Evolutionary conservation across 495 filamentous ascomycete genomes (phyloP).

Genomic region (Penicillium tannophilum): DNA sequence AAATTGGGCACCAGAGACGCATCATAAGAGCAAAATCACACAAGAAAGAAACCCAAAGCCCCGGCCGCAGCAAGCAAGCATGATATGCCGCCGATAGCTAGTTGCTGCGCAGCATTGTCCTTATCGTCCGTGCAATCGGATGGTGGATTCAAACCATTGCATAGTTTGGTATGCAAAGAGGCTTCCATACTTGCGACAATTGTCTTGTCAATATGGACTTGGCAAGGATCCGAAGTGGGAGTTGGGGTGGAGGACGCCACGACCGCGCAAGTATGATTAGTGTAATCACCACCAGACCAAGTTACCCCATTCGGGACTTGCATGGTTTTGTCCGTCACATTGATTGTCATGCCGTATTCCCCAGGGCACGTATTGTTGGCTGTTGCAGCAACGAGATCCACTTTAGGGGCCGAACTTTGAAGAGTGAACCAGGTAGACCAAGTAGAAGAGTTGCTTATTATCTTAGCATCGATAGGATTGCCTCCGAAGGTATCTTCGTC

Average conservation of each 20-base stretch:
- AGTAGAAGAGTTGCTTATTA: conserved; percentile 10
- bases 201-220: conserved; percentile 18
- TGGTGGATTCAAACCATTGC: conserved; percentile 6
- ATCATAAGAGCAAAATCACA: background rate
- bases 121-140: conserved; percentile 8
- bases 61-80: conserved; percentile 10
- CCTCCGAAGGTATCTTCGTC: conserved; percentile 3
- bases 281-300: conserved; percentile 11
- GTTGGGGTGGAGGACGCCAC: conserved; percentile 17
- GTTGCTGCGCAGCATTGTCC: conserved; percentile 2
- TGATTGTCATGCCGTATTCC: conserved; percentile 23
- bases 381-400: conserved; percentile 27
- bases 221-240: conserved; percentile 15
- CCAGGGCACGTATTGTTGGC: conserved; percentile 26
- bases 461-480: background rate
- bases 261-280: conserved; percentile 23
- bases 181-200: conserved; percentile 27
- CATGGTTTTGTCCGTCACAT: conserved; percentile 27
- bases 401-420: conserved; percentile 4
- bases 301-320: conserved; percentile 7
- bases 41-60: conserved; percentile 11
- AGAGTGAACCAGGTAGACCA: conserved; percentile 13
- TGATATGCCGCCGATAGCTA: conserved; percentile 9
- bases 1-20: background rate
- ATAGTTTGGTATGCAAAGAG: conserved; percentile 7